Conservation (phyloP, 805 yeast genomes). For the Nakazawaea ernobii region DNA sequence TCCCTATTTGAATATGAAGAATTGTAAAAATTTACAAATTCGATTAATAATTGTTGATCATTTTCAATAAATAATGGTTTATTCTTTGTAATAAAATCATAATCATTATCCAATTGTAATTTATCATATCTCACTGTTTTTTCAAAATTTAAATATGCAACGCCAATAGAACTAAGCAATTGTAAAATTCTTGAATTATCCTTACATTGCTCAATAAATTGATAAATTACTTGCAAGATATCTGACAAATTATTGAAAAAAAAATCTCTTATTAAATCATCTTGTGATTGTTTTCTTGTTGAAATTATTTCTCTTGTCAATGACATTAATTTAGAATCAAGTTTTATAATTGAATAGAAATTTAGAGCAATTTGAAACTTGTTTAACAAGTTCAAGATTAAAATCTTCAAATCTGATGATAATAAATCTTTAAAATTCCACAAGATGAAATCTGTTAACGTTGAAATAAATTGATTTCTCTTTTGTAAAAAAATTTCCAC, state of each 20-base stretch:
- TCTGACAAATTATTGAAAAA: slow-evolving; percentile 11
- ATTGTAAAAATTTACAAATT: slow-evolving; percentile 10
- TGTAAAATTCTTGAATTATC: slow-evolving; percentile 13
- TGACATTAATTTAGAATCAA: background rate
- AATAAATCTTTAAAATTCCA: slow-evolving; percentile 14
- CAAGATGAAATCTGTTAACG: slow-evolving; percentile 17
- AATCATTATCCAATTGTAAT: slow-evolving; percentile 5
- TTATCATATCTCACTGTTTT: slow-evolving; percentile 13
- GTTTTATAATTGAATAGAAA: slow-evolving; percentile 4
- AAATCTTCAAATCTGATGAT: slow-evolving; percentile 10
- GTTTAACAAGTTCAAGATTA: slow-evolving; percentile 8
- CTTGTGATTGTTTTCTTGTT: background rate
- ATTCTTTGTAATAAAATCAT: background rate
- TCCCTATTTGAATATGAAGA: background rate
- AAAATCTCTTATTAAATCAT: slow-evolving; percentile 7
- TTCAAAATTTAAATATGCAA: slow-evolving; percentile 15
- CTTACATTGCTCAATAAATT: slow-evolving; percentile 5
- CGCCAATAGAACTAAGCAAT: slow-evolving; percentile 6
- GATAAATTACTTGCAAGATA: background rate
- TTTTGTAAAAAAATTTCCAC: slow-evolving; percentile 44
- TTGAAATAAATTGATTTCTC: slow-evolving; percentile 30
- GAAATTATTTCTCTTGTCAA: background rate
- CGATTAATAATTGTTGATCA: slow-evolving; percentile 12
- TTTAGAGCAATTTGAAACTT: slow-evolving; percentile 8
- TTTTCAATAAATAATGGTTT: slow-evolving; percentile 17